Percentiles rank a stretch among this genome's conserved stretches.
These are phyloP conservation scores for Ustilago esculenta DNA, from an alignment of 1,284 basidiomycete species.

Conservation along the genomic window DNA sequence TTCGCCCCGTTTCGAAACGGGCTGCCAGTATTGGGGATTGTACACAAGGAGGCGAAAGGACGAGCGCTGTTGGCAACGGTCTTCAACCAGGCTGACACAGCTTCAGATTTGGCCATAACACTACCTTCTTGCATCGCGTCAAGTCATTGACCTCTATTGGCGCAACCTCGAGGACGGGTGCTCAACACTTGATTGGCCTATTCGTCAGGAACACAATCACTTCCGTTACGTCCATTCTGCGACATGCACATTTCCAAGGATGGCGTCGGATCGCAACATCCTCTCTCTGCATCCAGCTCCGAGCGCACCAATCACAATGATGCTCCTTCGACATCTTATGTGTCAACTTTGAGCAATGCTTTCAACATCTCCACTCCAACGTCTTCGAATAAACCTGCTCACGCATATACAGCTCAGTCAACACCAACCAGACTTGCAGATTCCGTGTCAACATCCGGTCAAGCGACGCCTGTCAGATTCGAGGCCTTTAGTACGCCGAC, in stretches of 20 bases:
- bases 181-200: too few species aligned
- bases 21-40: too few species aligned
- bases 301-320: not conserved
- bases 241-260: slow-evolving; percentile 14
- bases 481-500: slow-evolving; percentile 3
- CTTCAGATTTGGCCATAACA: too few species aligned
- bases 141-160: too few species aligned
- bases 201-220: not conserved
- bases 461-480: not conserved
- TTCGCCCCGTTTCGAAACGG: too few species aligned
- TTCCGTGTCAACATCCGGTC: not conserved
- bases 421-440: not conserved
- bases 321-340: slow-evolving; percentile 11
- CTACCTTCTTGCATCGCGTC: too few species aligned
- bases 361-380: slow-evolving; percentile 27
- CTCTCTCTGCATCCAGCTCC: not conserved
- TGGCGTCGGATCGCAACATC: not conserved
- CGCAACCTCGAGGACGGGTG: too few species aligned
- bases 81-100: too few species aligned
- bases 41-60: too few species aligned
- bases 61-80: too few species aligned
- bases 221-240: not conserved
- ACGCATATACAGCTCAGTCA: not conserved
- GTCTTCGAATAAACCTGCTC: not conserved
- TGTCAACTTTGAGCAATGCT: slow-evolving; percentile 32